Conservation (phyloP, 106 monocot genomes). For the Alisma plantagoaquatica region DNA sequence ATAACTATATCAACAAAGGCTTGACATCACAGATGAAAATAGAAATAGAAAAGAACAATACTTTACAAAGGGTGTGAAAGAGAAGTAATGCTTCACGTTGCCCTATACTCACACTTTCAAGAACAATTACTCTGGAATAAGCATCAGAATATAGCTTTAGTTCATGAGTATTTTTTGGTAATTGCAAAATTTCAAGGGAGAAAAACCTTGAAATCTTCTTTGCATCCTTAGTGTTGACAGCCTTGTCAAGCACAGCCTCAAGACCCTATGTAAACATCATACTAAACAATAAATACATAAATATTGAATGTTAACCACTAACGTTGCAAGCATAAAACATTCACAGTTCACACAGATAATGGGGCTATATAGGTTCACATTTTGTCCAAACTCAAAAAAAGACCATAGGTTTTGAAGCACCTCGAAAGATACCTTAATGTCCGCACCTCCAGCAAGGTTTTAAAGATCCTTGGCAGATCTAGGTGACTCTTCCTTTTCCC, state of each 20-base stretch:
- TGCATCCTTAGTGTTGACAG: conserved; percentile 70
- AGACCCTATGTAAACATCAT: conserved; percentile 47
- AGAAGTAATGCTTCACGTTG: conserved; percentile 88
- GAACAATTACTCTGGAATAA: conserved; percentile 73
- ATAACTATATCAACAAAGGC: too few relatives aligned
- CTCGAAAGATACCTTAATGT: conserved; percentile 76
- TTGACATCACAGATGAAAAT: too few relatives aligned
- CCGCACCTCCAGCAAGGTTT: conserved; percentile 89
- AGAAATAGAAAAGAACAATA: conserved; percentile 6
- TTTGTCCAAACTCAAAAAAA: too few relatives aligned
- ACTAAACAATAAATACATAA: not conserved
- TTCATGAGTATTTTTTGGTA: not conserved
- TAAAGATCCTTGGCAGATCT: conserved; percentile 81
- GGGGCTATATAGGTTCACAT: too few relatives aligned
- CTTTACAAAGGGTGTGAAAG: conserved; percentile 98
- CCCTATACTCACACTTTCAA: conserved; percentile 74
- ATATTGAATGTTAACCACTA: not conserved
- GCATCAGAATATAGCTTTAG: not conserved
- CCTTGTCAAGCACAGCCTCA: conserved; percentile 97
- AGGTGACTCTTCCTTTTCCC: conserved; percentile 40
- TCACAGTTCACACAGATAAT: too few relatives aligned
- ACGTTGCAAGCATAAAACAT: not conserved
- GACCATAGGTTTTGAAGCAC: too few relatives aligned
- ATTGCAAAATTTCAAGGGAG: too few relatives aligned
- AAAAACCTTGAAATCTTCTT: conserved; percentile 68